These are phyloP conservation scores for Porphyrellus cyaneotinctus DNA, from an alignment of 768 basidiomycete species.

Conservation along the genomic window DNA sequence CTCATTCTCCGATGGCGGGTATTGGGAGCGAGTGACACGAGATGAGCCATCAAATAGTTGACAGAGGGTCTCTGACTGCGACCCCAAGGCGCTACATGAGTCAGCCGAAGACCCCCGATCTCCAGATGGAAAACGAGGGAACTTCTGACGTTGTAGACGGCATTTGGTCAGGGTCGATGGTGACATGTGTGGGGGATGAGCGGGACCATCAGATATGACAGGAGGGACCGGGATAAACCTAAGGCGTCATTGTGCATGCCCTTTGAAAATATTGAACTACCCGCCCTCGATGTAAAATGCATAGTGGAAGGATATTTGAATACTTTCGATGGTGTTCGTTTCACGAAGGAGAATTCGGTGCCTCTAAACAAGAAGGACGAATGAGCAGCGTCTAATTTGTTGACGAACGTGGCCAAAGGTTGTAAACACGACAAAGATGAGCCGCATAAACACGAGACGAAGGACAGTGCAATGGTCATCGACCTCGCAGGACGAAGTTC, in stretches of 20 bases:
- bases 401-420: background rate
- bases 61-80: constrained; percentile 32
- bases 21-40: constrained; percentile 22
- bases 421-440: background rate
- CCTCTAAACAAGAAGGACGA: background rate
- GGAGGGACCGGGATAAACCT: constrained; percentile 32
- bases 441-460: constrained; percentile 25
- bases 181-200: constrained; percentile 31
- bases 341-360: constrained; percentile 27
- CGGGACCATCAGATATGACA: constrained; percentile 48
- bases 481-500: no score
- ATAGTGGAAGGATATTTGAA: background rate
- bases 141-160: constrained; percentile 11
- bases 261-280: background rate
- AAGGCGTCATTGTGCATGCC: constrained; percentile 9
- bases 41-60: constrained; percentile 49
- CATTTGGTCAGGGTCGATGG: constrained; percentile 7
- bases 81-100: constrained; percentile 10
- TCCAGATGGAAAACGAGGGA: background rate
- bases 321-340: constrained; percentile 27
- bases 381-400: background rate
- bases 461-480: background rate
- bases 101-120: constrained; percentile 1
- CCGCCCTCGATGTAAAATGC: constrained; percentile 6
- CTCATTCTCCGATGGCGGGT: constrained; percentile 7